These are phyloP conservation scores for Cryptococcus amylolentus DNA, from an alignment of 1,284 basidiomycete genomes.

Conservation along the genomic window DNA sequence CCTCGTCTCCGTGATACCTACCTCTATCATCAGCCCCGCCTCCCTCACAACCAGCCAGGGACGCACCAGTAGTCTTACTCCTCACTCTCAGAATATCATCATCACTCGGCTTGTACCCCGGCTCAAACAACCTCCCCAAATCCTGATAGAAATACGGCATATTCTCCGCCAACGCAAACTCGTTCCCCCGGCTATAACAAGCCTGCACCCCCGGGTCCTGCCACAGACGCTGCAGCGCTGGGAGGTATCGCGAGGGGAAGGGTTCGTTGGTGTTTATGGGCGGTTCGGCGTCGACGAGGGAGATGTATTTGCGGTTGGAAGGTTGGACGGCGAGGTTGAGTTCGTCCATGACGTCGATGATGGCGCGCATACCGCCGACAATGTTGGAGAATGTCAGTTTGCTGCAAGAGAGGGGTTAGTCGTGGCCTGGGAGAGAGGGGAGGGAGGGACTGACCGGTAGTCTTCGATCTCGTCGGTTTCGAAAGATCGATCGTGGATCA, in stretches of 20 bases:
- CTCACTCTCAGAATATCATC: conserved; percentile 80
- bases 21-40: not conserved
- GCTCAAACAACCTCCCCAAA: conserved; percentile 73
- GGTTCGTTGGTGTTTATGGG: conserved; percentile 73
- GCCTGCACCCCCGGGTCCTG: conserved; percentile 68
- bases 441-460: conserved; percentile 27
- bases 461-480: conserved; percentile 42
- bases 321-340: conserved; percentile 70
- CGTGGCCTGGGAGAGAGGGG: not conserved
- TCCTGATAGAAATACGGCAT: conserved; percentile 64
- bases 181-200: conserved; percentile 54
- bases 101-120: conserved; percentile 67
- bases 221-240: conserved; percentile 71
- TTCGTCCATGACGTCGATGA: conserved; percentile 85
- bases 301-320: conserved; percentile 56
- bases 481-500: conserved; percentile 42
- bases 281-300: conserved; percentile 63
- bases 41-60: not conserved
- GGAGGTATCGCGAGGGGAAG: conserved; percentile 25
- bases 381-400: conserved; percentile 91
- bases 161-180: conserved; percentile 29
- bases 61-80: conserved; percentile 61
- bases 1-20: conserved; percentile 85
- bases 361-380: conserved; percentile 72
- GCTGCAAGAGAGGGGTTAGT: conserved; percentile 48